phyloP scores from a whole-genome alignment of 2,329 filamentous ascomycete species.

The Shiraia bambusicola region DNA sequence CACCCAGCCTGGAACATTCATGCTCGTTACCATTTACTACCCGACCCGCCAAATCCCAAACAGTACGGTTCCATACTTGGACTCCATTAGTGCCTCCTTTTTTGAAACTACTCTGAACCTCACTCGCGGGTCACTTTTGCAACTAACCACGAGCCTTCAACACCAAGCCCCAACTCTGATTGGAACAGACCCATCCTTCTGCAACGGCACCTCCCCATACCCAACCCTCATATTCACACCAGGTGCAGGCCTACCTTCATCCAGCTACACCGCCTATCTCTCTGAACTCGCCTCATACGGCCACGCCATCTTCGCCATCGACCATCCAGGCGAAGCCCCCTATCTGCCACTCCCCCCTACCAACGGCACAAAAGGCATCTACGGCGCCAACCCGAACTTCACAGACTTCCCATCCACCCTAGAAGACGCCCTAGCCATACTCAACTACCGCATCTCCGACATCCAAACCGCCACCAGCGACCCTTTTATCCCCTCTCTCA shows the following conservation, averaged over 20 bases:
- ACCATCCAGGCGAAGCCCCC: constrained; percentile 18
- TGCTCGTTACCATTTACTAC: constrained; percentile 29
- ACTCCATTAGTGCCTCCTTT: constrained; percentile 21
- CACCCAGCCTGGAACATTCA: constrained; percentile 11
- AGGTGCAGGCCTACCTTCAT: constrained; percentile 8
- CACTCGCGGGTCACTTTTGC: constrained; percentile 3
- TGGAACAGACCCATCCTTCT: background rate
- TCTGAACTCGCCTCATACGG: constrained; percentile 14
- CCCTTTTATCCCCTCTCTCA: constrained; percentile 5
- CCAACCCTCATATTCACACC: constrained; percentile 17
- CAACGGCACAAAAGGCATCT: constrained; percentile 4
- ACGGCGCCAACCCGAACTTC: constrained; percentile 6
- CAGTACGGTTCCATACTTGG: constrained; percentile 21
- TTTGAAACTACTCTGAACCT: constrained; percentile 6
- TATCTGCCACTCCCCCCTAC: constrained; percentile 10
- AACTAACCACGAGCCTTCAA: constrained; percentile 9
- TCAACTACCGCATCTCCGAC: constrained; percentile 5
- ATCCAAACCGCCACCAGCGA: constrained; percentile 1
- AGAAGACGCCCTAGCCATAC: background rate
- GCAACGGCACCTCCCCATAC: constrained; percentile 1
- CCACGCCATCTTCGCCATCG: constrained; percentile 13
- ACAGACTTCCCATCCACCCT: background rate
- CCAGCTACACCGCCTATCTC: constrained; percentile 6
- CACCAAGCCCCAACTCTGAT: constrained; percentile 7
- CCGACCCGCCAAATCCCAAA: constrained; percentile 17